A percentile compares a stretch with the other conserved stretches of the same genome.
phyloP scores from a whole-genome alignment of 495 filamentous ascomycete genomes.

The Neurospora sp. region DNA sequence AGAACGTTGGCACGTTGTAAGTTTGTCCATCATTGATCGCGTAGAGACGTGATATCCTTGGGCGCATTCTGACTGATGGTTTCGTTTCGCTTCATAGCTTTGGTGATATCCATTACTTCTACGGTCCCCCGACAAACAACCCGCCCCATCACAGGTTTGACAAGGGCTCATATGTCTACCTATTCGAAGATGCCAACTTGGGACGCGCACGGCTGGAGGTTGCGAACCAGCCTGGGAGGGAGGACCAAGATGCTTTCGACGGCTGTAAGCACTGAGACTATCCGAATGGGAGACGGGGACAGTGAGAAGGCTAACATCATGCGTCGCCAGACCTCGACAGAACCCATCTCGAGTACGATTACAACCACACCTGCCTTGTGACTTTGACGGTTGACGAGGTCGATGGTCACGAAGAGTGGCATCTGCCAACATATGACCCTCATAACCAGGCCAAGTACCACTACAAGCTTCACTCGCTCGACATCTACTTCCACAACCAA shows the following conservation, averaged over 20 bases:
- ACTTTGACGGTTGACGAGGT: slow-evolving; percentile 62
- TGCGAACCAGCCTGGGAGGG: slow-evolving; percentile 75
- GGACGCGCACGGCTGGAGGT: slow-evolving; percentile 67
- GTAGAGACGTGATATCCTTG: neutral
- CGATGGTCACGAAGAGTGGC: slow-evolving; percentile 55
- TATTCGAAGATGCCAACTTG: slow-evolving; percentile 64
- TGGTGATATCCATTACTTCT: slow-evolving; percentile 85
- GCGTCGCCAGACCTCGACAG: slow-evolving; percentile 46
- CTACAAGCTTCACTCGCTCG: slow-evolving; percentile 69
- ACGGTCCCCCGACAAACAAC: slow-evolving; percentile 56
- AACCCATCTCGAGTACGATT: slow-evolving; percentile 58
- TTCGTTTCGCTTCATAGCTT: slow-evolving; percentile 44
- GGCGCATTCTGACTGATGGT: slow-evolving; percentile 2
- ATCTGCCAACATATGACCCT: slow-evolving; percentile 60
- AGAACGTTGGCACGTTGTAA: slow-evolving; percentile 70
- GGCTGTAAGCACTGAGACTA: slow-evolving; percentile 47
- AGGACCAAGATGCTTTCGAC: slow-evolving; percentile 83
- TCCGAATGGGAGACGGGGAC: fast-evolving
- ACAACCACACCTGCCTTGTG: slow-evolving; percentile 66
- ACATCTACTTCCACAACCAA: slow-evolving; percentile 82
- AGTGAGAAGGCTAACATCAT: neutral
- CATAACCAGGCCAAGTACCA: slow-evolving; percentile 59
- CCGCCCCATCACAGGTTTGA: slow-evolving; percentile 80
- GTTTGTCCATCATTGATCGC: slow-evolving; percentile 18
- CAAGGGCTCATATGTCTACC: slow-evolving; percentile 78